These are phyloP conservation scores for Pleurotus djamor DNA, from an alignment of 768 basidiomycete genomes.

Conservation along the genomic window DNA sequence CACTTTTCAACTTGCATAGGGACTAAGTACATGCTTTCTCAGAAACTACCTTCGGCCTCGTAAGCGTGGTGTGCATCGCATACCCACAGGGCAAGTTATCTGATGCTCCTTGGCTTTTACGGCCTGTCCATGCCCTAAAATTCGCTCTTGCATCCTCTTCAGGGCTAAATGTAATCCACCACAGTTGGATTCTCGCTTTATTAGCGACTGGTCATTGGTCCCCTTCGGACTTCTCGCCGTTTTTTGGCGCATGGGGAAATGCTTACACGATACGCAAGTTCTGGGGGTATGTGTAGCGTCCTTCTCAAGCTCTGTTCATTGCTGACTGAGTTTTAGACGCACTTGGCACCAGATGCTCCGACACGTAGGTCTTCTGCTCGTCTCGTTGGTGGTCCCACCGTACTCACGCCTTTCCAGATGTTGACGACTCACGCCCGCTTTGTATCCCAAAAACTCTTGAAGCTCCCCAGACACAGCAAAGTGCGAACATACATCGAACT, in stretches of 20 bases:
- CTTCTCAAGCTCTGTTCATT: background rate
- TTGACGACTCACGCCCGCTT: background rate
- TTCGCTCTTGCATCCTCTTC: background rate
- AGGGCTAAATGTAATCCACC: background rate
- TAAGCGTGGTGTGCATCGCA: no score
- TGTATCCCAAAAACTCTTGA: slow-evolving; percentile 10
- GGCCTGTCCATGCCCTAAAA: background rate
- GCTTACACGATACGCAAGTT: slow-evolving; percentile 26
- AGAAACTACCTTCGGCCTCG: no score
- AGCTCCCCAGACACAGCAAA: slow-evolving; percentile 15
- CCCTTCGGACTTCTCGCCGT: slow-evolving; percentile 23
- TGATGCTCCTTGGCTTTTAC: background rate
- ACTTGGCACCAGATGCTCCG: slow-evolving; percentile 28
- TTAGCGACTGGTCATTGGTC: background rate
- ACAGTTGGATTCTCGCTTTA: background rate
- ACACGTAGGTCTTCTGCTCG: slow-evolving; percentile 17
- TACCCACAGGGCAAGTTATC: no score
- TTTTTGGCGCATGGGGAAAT: slow-evolving; percentile 22
- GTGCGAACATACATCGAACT: slow-evolving; percentile 24
- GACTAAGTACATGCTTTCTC: no score
- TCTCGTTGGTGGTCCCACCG: no score
- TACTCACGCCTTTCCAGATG: no score
- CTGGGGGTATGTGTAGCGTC: slow-evolving; percentile 23
- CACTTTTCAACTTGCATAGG: no score
- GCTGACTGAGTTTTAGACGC: slow-evolving; percentile 14